A percentile compares a stretch with the other conserved stretches of the same genome.
Conservation (phyloP, 371 early-diverging fungal species). For the Zopfochytrium polystomum region DNA sequence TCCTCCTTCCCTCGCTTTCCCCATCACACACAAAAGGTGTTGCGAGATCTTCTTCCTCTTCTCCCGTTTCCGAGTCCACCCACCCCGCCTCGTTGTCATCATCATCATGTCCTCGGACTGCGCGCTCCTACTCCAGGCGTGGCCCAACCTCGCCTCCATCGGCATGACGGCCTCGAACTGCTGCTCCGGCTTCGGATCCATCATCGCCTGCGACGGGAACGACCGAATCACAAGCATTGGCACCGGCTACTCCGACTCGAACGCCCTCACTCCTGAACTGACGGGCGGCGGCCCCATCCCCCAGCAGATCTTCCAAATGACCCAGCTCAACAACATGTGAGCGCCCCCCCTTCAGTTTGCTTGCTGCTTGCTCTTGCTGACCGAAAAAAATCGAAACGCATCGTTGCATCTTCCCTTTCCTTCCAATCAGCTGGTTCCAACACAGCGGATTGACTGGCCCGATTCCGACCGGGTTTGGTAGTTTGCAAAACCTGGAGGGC, state of each 20-base stretch:
- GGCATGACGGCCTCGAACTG: constrained; percentile 14
- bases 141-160: constrained; percentile 10
- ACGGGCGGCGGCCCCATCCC: constrained; percentile 9
- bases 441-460: constrained; percentile 12
- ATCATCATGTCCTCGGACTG: too few relatives aligned
- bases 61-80: too few relatives aligned
- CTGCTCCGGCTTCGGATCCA: constrained; percentile 4
- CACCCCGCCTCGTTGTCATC: too few relatives aligned
- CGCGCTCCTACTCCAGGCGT: constrained; percentile 3
- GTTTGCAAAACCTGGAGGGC: neutral
- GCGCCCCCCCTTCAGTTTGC: constrained; percentile 2
- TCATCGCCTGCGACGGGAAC: constrained; percentile 4
- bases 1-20: too few relatives aligned
- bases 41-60: too few relatives aligned
- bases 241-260: constrained; percentile 13
- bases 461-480: constrained; percentile 7
- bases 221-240: constrained; percentile 5
- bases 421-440: too few relatives aligned
- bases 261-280: neutral
- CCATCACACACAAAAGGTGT: too few relatives aligned
- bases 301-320: constrained; percentile 1
- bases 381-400: too few relatives aligned
- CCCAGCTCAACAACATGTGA: neutral
- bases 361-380: too few relatives aligned
- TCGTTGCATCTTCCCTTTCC: too few relatives aligned